A percentile compares a stretch with the other conserved stretches of the same genome.
Conservation (phyloP, 352 stramenopile genomes). For the Pythium myriotylum region DNA sequence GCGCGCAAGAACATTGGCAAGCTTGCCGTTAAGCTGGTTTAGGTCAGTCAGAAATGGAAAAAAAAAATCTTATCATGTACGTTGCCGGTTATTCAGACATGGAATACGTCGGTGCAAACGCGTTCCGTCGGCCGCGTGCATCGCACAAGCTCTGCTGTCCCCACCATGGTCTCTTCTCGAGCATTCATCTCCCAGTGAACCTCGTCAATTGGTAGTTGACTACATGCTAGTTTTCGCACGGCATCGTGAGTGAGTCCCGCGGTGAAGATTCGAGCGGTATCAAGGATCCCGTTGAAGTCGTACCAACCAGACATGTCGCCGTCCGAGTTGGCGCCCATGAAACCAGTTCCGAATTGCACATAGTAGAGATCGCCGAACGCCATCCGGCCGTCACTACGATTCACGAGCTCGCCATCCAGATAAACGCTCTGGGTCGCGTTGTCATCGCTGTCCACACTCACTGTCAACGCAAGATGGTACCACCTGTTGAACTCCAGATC, state of each 20-base stretch:
- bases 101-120: constrained; percentile 1
- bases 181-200: constrained; percentile 1
- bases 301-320: constrained; percentile 4
- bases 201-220: neutral
- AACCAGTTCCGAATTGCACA: constrained; percentile 16
- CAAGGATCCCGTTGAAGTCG: constrained; percentile 16
- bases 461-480: constrained; percentile 17
- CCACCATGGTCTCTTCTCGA: neutral
- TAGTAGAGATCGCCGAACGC: constrained; percentile 11
- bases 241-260: neutral
- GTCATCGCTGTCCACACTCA: neutral
- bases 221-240: neutral
- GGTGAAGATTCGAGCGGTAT: constrained; percentile 7
- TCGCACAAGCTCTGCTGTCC: neutral
- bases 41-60: constrained; percentile 5
- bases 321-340: neutral
- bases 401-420: constrained; percentile 4
- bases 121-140: constrained; percentile 6
- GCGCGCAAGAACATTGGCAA: constrained; percentile 83
- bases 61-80: too few relatives aligned
- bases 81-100: neutral
- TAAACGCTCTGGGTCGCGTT: constrained; percentile 11
- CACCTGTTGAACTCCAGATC: neutral
- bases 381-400: neutral
- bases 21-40: constrained; percentile 68